Conservation (phyloP, 2,329 filamentous ascomycete species). For the Ceratocystis smalleyi region DNA sequence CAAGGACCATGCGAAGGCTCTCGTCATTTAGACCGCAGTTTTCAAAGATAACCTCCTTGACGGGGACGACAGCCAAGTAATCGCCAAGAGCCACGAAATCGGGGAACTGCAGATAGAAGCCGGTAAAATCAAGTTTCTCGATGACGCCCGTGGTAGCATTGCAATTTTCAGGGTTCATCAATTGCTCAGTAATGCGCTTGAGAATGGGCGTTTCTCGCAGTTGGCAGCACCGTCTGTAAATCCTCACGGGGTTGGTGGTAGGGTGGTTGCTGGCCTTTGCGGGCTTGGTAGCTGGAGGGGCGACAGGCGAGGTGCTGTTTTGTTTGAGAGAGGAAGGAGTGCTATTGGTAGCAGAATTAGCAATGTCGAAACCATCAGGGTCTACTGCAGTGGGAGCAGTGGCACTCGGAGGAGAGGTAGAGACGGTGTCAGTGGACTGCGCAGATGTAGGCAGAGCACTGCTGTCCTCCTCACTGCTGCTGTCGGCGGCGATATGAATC, state of each 20-base stretch:
- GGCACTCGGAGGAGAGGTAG: not conserved
- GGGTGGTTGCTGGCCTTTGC: conserved; percentile 33
- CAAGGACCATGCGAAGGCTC: conserved; percentile 70
- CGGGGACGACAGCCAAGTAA: conserved; percentile 83
- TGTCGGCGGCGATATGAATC: conserved; percentile 43
- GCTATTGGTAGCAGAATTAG: not conserved
- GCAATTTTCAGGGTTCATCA: conserved; percentile 53
- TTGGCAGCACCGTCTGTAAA: conserved; percentile 90
- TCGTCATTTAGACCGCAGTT: conserved; percentile 79
- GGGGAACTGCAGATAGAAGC: conserved; percentile 65
- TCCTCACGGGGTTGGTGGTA: conserved; percentile 78
- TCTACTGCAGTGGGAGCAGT: not conserved
- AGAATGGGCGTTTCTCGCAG: conserved; percentile 82
- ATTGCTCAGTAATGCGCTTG: conserved; percentile 80
- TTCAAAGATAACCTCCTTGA: conserved; percentile 72
- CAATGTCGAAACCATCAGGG: not conserved
- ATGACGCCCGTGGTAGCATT: conserved; percentile 58
- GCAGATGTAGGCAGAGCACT: not conserved
- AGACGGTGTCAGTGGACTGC: not conserved
- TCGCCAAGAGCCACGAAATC: conserved; percentile 83
- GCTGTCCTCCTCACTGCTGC: conserved; percentile 18
- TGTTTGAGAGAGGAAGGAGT: conserved; percentile 13
- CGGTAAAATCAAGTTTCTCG: conserved; percentile 65
- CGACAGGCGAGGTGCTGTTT: conserved; percentile 15
- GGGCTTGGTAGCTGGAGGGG: conserved; percentile 32